Percentiles rank a stretch among this genome's conserved stretches.
These are phyloP conservation scores for Ambrosiella beaveri DNA, from an alignment of 2,329 filamentous ascomycete genomes.

Conservation along the genomic window DNA sequence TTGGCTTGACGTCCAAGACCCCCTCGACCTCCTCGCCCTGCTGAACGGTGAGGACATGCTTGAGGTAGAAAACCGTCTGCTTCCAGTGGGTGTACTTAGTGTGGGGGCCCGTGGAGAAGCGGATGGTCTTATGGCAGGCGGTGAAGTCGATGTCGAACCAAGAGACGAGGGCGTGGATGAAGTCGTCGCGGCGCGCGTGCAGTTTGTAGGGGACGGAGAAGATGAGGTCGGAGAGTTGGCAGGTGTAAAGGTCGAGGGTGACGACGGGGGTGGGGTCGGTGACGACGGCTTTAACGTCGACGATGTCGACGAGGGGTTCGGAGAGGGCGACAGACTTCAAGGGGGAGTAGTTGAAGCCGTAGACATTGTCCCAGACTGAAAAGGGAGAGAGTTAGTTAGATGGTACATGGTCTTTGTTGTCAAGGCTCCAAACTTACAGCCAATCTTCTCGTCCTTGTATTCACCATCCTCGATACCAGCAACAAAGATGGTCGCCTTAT, in stretches of 20 bases:
- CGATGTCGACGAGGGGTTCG: constrained; percentile 92
- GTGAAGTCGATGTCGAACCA: constrained; percentile 99
- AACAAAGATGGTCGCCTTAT: constrained; percentile 95
- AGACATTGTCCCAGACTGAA: constrained; percentile 96
- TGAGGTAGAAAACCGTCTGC: constrained; percentile 96
- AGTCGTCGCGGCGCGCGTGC: constrained; percentile 68
- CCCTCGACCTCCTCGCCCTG: constrained; percentile 65
- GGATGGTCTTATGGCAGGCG: constrained; percentile 93
- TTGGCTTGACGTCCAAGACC: constrained; percentile 66
- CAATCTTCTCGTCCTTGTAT: constrained; percentile 99
- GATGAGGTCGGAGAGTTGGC: constrained; percentile 64
- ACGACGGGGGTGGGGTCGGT: constrained; percentile 77
- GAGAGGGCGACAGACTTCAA: constrained; percentile 86
- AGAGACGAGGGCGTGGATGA: constrained; percentile 85
- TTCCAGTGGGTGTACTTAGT: constrained; percentile 99
- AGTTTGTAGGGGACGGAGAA: constrained; percentile 70
- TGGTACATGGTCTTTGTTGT: too few species aligned
- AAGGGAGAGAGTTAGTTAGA: not conserved
- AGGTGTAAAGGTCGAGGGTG: constrained; percentile 84
- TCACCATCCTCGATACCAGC: constrained; percentile 97
- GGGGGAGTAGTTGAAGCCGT: constrained; percentile 90
- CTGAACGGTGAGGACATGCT: constrained; percentile 82
- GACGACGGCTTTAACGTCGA: constrained; percentile 91
- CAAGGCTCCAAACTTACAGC: constrained; percentile 46
- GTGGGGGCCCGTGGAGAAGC: constrained; percentile 92